Evolutionary conservation across 176 grass and related monocot species (phyloP).

Genomic region (Carex cristatella): DNA sequence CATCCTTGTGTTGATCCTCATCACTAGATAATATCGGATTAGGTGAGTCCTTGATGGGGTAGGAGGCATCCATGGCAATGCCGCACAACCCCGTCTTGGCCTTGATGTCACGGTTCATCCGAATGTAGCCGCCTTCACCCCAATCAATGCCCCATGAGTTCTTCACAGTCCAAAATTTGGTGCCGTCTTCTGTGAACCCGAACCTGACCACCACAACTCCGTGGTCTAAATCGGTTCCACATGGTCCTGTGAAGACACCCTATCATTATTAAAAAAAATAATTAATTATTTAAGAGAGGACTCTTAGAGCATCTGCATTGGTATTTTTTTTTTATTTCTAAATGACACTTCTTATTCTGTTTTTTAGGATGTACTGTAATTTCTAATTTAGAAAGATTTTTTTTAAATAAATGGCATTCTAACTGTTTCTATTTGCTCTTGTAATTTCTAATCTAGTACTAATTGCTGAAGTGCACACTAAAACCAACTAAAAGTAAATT

Average conservation of each 20-base stretch:
- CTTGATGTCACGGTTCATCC: constrained; percentile 13
- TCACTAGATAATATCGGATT: not conserved
- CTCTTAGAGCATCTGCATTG: too few relatives aligned
- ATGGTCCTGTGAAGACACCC: constrained; percentile 23
- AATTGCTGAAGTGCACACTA: too few relatives aligned
- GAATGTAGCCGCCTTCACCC: constrained; percentile 26
- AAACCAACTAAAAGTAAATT: too few relatives aligned
- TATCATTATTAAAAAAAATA: not conserved
- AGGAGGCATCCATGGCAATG: constrained; percentile 31
- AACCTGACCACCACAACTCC: constrained; percentile 25
- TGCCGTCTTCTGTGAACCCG: not conserved
- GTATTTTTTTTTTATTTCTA: too few relatives aligned
- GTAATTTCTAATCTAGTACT: too few relatives aligned
- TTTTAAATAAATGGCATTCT: too few relatives aligned
- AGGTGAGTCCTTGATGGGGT: constrained; percentile 16
- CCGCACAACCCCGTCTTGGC: constrained; percentile 12
- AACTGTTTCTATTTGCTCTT: too few relatives aligned
- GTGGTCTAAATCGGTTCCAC: constrained; percentile 25
- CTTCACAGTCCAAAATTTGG: constrained; percentile 24
- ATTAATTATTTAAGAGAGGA: not conserved
- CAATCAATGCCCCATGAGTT: constrained; percentile 27
- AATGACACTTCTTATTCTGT: too few relatives aligned
- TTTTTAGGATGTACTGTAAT: too few relatives aligned
- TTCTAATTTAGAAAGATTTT: too few relatives aligned
- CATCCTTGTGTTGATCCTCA: not conserved